phyloP scores from a whole-genome alignment of 1,139 yeast genomes.

The Kodamaea ohmeri region DNA sequence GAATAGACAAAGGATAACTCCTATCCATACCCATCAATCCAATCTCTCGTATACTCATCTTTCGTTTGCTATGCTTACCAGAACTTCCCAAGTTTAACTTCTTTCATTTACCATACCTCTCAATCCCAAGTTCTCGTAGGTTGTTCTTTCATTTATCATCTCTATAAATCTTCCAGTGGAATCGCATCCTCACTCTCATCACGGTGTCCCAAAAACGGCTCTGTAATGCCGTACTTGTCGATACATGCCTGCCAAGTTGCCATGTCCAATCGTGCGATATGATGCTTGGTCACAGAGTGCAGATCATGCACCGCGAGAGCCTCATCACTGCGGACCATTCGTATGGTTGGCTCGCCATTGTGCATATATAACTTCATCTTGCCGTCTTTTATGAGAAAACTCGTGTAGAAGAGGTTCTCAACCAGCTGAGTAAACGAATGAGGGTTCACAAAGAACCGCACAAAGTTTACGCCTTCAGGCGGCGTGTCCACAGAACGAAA shows the following conservation, averaged over 20 bases:
- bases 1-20: too few relatives aligned
- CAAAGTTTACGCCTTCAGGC: slow-evolving; percentile 51
- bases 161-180: slow-evolving; percentile 19
- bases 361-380: slow-evolving; percentile 52
- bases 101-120: not conserved
- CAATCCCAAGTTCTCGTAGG: too few relatives aligned
- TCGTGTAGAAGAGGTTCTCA: slow-evolving; percentile 78
- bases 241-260: slow-evolving; percentile 60
- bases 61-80: too few relatives aligned
- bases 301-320: slow-evolving; percentile 13
- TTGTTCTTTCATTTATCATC: slow-evolving; percentile 9
- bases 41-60: too few relatives aligned
- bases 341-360: slow-evolving; percentile 40
- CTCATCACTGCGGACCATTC: slow-evolving; percentile 18
- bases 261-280: slow-evolving; percentile 69
- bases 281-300: slow-evolving; percentile 48
- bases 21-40: too few relatives aligned
- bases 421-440: slow-evolving; percentile 72
- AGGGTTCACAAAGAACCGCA: slow-evolving; percentile 71
- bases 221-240: slow-evolving; percentile 47
- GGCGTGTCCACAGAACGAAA: slow-evolving; percentile 28
- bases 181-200: slow-evolving; percentile 31
- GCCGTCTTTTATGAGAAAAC: slow-evolving; percentile 77
- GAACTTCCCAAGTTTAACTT: too few relatives aligned
- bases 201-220: slow-evolving; percentile 52